phyloP scores from a whole-genome alignment of 495 filamentous ascomycete species.

The Neurospora sp. region DNA sequence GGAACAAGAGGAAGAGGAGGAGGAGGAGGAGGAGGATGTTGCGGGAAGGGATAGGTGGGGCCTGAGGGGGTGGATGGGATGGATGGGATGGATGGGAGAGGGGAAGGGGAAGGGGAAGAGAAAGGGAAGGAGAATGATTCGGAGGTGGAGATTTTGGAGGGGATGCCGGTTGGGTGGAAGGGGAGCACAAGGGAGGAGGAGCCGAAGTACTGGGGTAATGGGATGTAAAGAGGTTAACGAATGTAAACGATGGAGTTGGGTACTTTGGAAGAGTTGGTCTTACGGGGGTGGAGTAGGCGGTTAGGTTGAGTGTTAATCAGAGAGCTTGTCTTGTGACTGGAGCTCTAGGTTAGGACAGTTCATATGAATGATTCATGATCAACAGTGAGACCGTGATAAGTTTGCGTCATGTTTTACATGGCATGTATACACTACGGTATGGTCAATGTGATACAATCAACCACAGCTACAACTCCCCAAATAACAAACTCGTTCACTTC shows the following conservation, averaged over 20 bases:
- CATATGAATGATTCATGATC: not conserved
- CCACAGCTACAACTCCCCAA: not conserved
- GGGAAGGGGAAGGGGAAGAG: not conserved
- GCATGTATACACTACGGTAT: not conserved
- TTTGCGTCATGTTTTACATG: not conserved
- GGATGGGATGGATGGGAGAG: not conserved
- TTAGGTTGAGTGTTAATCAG: not conserved
- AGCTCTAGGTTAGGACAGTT: not conserved
- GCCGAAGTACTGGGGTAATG: not conserved
- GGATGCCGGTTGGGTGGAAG: not conserved
- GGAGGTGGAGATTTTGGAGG: not conserved
- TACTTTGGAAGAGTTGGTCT: not conserved
- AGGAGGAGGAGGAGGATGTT: not conserved
- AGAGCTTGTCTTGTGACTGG: not conserved
- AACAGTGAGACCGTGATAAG: not conserved
- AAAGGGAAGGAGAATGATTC: not conserved
- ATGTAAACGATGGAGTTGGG: not conserved
- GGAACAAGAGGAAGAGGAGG: too few species aligned
- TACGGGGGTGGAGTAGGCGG: not conserved
- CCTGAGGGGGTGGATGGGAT: not conserved
- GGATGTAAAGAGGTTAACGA: not conserved
- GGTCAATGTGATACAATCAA: not conserved
- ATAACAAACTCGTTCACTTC: not conserved
- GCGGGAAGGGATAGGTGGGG: not conserved
- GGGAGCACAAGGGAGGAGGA: not conserved